Evolutionary conservation across 345 rosid species (phyloP).

Genomic region (Pelargonium nanum): DNA sequence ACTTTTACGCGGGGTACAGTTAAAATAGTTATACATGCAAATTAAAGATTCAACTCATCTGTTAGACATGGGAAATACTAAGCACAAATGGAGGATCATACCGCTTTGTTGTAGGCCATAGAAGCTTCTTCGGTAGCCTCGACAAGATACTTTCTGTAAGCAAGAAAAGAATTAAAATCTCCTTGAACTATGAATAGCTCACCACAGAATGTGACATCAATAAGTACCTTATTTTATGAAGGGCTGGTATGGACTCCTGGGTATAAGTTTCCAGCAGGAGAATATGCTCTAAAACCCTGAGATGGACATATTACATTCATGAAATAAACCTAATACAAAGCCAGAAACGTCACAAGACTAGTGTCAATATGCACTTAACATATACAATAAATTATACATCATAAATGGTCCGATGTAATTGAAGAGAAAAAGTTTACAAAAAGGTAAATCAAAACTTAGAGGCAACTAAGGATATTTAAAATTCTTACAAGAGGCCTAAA

Average conservation of each 20-base stretch:
- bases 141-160: conserved; percentile 66
- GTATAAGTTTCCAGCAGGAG: conserved; percentile 85
- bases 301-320: conserved; percentile 1
- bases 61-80: neutral
- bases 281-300: conserved; percentile 77
- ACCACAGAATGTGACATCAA: neutral
- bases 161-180: neutral
- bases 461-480: too few species aligned
- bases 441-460: too few species aligned
- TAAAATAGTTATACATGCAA: too few species aligned
- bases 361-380: too few species aligned
- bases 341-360: neutral
- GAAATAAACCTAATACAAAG: neutral
- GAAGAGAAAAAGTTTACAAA: too few species aligned
- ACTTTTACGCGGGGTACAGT: too few species aligned
- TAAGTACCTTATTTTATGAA: conserved; percentile 75
- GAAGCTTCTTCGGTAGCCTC: conserved; percentile 98
- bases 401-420: too few species aligned
- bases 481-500: too few species aligned
- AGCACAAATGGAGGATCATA: conserved; percentile 27
- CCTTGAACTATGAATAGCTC: neutral
- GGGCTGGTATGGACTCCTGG: conserved; percentile 78
- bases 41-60: neutral
- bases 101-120: conserved; percentile 91
- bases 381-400: too few species aligned